phyloP scores from a whole-genome alignment of 495 filamentous ascomycete species.

The Podospora pseudoanserina region DNA sequence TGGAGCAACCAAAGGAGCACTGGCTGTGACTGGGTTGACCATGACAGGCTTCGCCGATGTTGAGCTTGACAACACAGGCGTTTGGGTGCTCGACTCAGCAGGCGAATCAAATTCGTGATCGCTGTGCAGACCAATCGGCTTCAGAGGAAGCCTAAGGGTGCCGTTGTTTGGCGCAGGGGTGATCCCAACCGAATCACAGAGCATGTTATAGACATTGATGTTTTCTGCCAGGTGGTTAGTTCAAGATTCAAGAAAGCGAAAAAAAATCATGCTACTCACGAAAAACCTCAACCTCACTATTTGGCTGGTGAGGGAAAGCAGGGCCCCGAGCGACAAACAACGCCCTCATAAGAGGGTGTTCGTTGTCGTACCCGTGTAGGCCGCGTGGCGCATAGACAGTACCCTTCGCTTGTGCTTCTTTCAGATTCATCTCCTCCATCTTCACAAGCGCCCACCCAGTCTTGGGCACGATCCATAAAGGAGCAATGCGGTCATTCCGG shows the following conservation, averaged over 20 bases:
- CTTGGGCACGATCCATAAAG: conserved; percentile 88
- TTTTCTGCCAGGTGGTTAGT: conserved; percentile 61
- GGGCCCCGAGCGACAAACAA: conserved; percentile 88
- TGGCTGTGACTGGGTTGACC: conserved; percentile 18
- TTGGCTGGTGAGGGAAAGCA: conserved; percentile 78
- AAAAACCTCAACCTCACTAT: conserved; percentile 76
- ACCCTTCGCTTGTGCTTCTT: conserved; percentile 57
- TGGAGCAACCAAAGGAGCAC: conserved; percentile 1
- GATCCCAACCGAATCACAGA: conserved; percentile 80
- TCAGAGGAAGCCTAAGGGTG: conserved; percentile 75
- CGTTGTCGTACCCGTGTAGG: conserved; percentile 86
- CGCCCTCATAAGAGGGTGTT: conserved; percentile 86
- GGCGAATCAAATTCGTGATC: conserved; percentile 32
- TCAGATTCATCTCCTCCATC: conserved; percentile 69
- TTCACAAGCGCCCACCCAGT: conserved; percentile 86
- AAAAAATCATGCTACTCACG: conserved; percentile 54
- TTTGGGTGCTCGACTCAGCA: conserved; percentile 27
- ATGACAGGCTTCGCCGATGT: conserved; percentile 20
- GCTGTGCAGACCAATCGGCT: conserved; percentile 61
- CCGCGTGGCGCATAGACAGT: conserved; percentile 69
- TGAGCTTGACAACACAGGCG: conserved; percentile 3
- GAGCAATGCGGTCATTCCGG: conserved; percentile 81
- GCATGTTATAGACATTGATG: conserved; percentile 88
- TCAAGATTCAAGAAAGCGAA: background rate
- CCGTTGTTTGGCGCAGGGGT: conserved; percentile 73